Evolutionary conservation across 169 alveolate species (phyloP), one percentile per base, ranked within the genome.

Genomic region (Neospora caninum): DNA sequence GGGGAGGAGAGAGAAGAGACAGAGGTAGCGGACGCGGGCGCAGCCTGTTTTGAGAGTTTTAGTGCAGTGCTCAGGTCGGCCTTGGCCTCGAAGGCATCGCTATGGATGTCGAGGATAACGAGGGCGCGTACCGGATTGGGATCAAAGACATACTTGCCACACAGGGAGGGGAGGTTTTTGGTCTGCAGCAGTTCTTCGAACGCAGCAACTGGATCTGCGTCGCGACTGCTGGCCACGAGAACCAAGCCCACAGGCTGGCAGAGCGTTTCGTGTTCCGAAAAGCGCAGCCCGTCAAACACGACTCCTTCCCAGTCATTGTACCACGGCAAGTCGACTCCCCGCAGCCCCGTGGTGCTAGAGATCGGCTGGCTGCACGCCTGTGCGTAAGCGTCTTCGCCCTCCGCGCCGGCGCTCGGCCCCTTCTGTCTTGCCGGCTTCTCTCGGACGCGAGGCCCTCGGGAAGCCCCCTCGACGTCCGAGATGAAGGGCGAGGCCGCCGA

Each of bases 161-260:
- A 91, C 22, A 80, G 38, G 31, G 43, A 64, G 13, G 94, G 94
- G 38, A 80, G 80, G 34, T 42, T 31, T 9, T 39, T 0, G 27
- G 69, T 69, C 39, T 92, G 94, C 36, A 92, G 84, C 38, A 92
- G 88, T 42, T 54, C 36, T 82, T 92, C 87, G 39, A 92, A n/a
- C 25, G 69, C 78, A 36, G 70, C 49, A 6, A 83, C 91, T 41
- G 94, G 92, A 36, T 92, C 92, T 9, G 22, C 38, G 36, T 92
- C 94, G 43, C 43, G 78, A 39, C 54, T 42, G 69, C 88, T 58
- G 36, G 82, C 87, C 10, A 92, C 82, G 38, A 82, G 73, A 18
- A 92, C 41, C n/a, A 58, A 45, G 20, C 94, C 94, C 34, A 92
- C 83, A 6, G 94, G 94, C 92, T 92, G 94, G 25, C 58, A 54